These are phyloP conservation scores for Hibiscus mutabilis DNA, from an alignment of 345 rosid species.

Conservation along the genomic window DNA sequence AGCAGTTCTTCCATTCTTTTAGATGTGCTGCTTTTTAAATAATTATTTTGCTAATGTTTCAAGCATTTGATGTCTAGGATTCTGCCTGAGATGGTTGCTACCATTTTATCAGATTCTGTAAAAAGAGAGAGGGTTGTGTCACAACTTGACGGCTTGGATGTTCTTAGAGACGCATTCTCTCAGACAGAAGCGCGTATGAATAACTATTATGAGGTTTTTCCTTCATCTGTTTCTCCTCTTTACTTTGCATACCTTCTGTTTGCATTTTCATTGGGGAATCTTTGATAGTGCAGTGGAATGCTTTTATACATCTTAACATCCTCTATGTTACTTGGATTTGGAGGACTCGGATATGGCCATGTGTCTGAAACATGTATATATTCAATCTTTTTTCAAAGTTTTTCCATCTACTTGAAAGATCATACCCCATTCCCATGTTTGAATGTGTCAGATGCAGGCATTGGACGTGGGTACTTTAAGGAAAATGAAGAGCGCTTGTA, in stretches of 20 bases:
- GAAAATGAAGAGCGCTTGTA: not conserved
- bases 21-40: constrained; percentile 1
- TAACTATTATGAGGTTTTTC: constrained; percentile 70
- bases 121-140: constrained; percentile 63
- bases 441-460: not conserved
- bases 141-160: constrained; percentile 63
- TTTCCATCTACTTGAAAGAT: not conserved
- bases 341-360: not conserved
- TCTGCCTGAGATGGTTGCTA: constrained; percentile 69
- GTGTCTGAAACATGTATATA: not conserved
- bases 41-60: constrained; percentile 1
- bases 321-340: not conserved
- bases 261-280: not conserved
- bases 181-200: constrained; percentile 75
- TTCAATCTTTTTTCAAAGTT: not conserved
- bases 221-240: not conserved
- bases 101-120: constrained; percentile 59
- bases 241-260: not conserved
- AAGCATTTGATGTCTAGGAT: constrained; percentile 38
- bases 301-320: not conserved
- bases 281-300: not conserved
- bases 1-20: not conserved
- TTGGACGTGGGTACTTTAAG: not conserved
- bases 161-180: constrained; percentile 67
- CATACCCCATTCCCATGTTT: not conserved